Evolutionary conservation across 176 grass and related monocot genomes (phyloP), one percentile per base, ranked within the genome.

Genomic region (Zizania latifolia): DNA sequence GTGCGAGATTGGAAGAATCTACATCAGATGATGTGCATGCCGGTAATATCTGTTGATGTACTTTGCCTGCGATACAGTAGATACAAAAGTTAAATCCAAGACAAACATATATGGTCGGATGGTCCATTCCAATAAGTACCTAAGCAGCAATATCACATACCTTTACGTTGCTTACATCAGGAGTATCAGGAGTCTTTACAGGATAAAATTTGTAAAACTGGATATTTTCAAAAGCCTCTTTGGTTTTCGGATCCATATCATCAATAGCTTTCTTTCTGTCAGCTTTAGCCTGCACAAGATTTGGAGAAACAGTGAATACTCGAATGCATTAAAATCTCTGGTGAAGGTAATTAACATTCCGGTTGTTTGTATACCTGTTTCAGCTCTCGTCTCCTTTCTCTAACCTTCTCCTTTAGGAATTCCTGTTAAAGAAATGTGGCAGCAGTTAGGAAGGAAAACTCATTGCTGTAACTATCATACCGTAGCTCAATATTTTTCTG

Each of bases 161-260:
- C 88, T 98, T 91, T 63, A 93, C 91, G 29, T 70, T 54, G 75
- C 53, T 86, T 19, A 92, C 88, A 55, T 98, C 91, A 72, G 94
- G 94, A 63, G 86, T 89, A 19, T 92, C 88, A 0, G 78, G 17
- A 51, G 86, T 89, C 58, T 86, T 74, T 33, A 92, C 78, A 21
- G 94, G 94, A 43, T 98, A 98, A 50, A 98, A 93, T 60, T 98
- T 98, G 60, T 98, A 97, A 41, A 98, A 89, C 40, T 63, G 71
- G 57, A 98, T 93, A 22, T 84, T 93, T 43, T 93, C 81, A 71
- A 85, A 81, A 62, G 91, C 94, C 26, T 76, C 78, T 86, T 74
- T 93, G 32, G 74, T 82, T 51, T 89, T 65, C 1, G 94, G 91
- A 79, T 93, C 80, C 90, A 98, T 88, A 32, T 89, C 86, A 48